phyloP scores from a whole-genome alignment of 2,329 filamentous ascomycete genomes.

The Aspergillus thermomutatus region DNA sequence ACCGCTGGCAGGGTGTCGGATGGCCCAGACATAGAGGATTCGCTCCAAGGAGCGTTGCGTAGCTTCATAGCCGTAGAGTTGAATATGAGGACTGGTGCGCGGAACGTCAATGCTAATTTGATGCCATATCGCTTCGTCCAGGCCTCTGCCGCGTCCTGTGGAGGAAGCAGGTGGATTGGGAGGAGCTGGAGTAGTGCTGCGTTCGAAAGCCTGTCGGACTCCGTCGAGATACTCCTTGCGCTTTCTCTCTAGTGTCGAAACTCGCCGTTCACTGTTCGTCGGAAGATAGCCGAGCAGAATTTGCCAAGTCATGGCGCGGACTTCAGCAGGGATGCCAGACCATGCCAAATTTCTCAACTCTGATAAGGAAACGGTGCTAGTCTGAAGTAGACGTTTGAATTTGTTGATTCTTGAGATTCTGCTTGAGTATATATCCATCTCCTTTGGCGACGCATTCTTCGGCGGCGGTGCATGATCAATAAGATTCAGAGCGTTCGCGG shows the following conservation, averaged over 20 bases:
- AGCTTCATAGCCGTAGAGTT: conserved; percentile 91
- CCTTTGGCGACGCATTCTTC: conserved; percentile 71
- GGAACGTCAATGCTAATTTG: conserved; percentile 99
- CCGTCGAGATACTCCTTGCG: conserved; percentile 95
- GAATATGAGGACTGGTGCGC: conserved; percentile 91
- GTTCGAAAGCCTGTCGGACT: conserved; percentile 66
- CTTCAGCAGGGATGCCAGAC: conserved; percentile 92
- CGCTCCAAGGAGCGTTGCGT: conserved; percentile 91
- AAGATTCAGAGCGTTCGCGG: conserved; percentile 89
- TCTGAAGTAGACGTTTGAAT: conserved; percentile 92
- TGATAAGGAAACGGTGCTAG: conserved; percentile 79
- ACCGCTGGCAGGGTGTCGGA: conserved; percentile 92
- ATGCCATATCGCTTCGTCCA: conserved; percentile 98
- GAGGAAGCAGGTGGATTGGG: conserved; percentile 39
- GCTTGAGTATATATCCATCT: conserved; percentile 79
- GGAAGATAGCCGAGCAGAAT: conserved; percentile 91
- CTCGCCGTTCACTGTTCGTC: conserved; percentile 89
- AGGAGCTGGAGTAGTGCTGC: conserved; percentile 45
- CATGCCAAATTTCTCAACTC: conserved; percentile 85
- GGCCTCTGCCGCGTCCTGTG: conserved; percentile 62
- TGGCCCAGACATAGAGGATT: conserved; percentile 96
- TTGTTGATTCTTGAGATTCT: conserved; percentile 95
- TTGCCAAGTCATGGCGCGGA: conserved; percentile 99
- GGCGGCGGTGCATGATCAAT: conserved; percentile 81
- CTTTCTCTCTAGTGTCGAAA: conserved; percentile 87